A percentile compares a stretch with the other conserved stretches of the same genome.
phyloP scores from a whole-genome alignment of 768 basidiomycete genomes.

The Sistotremastrum niveocremeum region DNA sequence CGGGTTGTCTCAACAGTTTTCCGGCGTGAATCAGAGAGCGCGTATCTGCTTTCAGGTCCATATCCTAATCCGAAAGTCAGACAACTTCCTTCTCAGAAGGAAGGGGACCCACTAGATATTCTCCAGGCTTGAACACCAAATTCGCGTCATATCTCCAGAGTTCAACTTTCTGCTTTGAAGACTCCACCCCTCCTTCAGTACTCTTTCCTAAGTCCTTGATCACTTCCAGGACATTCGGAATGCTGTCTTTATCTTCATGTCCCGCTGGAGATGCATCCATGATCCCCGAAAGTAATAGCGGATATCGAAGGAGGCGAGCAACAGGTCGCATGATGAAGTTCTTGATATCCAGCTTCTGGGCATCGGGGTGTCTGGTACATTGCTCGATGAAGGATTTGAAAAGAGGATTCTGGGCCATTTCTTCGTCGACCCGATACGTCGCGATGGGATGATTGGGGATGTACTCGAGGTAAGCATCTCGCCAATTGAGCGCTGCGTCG shows the following conservation, averaged over 20 bases:
- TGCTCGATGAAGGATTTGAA: slow-evolving; percentile 72
- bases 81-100: not conserved
- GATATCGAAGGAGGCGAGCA: slow-evolving; percentile 79
- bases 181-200: slow-evolving; percentile 73
- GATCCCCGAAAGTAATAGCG: slow-evolving; percentile 70
- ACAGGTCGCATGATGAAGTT: slow-evolving; percentile 88
- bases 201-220: slow-evolving; percentile 80
- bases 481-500: slow-evolving; percentile 85
- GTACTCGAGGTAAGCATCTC: slow-evolving; percentile 87
- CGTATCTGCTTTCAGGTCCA: slow-evolving; percentile 78
- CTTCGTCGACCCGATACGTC: slow-evolving; percentile 75
- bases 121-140: slow-evolving; percentile 67
- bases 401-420: slow-evolving; percentile 64
- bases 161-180: slow-evolving; percentile 80
- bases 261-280: slow-evolving; percentile 57
- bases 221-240: slow-evolving; percentile 77
- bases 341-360: slow-evolving; percentile 82
- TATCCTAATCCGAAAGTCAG: slow-evolving; percentile 36
- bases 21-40: slow-evolving; percentile 77
- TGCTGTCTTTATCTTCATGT: slow-evolving; percentile 71
- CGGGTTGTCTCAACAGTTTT: slow-evolving; percentile 74
- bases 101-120: slow-evolving; percentile 37
- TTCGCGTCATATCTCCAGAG: slow-evolving; percentile 77
- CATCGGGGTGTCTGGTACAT: slow-evolving; percentile 53
- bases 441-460: slow-evolving; percentile 90